A percentile compares a stretch with the other conserved stretches of the same genome.
These are phyloP conservation scores for Aureobasidium sp. DNA, from an alignment of 2,329 filamentous ascomycete species.

Conservation along the genomic window DNA sequence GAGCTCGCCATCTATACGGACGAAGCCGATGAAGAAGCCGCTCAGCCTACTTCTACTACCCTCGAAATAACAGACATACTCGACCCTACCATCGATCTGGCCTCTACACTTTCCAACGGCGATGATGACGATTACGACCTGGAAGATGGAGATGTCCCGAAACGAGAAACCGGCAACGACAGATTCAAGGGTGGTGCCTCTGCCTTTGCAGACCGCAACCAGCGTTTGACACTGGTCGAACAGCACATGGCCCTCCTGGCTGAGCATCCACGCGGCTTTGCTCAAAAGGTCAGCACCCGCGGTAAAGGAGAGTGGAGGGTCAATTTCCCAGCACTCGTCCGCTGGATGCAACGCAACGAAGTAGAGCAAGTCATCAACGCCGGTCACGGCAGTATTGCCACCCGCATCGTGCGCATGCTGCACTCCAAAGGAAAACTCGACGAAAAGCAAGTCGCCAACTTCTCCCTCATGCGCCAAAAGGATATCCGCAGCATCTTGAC, in stretches of 20 bases:
- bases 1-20: conserved; percentile 35
- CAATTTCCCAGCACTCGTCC: conserved; percentile 66
- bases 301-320: conserved; percentile 71
- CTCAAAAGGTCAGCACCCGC: conserved; percentile 55
- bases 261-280: conserved; percentile 59
- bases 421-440: conserved; percentile 86
- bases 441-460: conserved; percentile 74
- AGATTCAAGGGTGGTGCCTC: conserved; percentile 17
- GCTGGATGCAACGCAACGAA: conserved; percentile 63
- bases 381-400: conserved; percentile 64
- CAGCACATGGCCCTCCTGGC: conserved; percentile 65
- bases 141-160: conserved; percentile 26
- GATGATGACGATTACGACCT: conserved; percentile 15
- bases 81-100: conserved; percentile 32
- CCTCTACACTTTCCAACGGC: conserved; percentile 19
- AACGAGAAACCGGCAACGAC: conserved; percentile 12
- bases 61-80: conserved; percentile 35
- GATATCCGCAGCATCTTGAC: conserved; percentile 80
- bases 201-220: conserved; percentile 29
- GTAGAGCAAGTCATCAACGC: conserved; percentile 74
- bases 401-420: conserved; percentile 78
- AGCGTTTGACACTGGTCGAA: conserved; percentile 50
- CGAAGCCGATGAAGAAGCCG: conserved; percentile 35
- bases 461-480: conserved; percentile 74
- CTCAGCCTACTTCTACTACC: conserved; percentile 30